Evolutionary conservation across 208 protist species (phyloP).

Genomic region (Acanthamoeba culbertsoni): DNA sequence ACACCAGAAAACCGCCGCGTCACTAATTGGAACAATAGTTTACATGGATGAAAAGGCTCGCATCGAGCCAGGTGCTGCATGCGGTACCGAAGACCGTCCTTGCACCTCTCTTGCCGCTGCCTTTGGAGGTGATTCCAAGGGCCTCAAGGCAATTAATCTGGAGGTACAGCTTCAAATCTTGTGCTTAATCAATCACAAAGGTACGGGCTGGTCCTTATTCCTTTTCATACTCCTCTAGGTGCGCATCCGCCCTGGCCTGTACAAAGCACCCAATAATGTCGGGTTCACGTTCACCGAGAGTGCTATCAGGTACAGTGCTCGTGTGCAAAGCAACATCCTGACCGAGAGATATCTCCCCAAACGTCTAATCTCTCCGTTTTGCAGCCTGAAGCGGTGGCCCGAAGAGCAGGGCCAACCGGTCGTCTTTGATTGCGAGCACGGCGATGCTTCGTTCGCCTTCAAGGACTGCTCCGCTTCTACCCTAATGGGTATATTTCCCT

Average conservation of each 20-base stretch:
- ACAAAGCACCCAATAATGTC: neutral
- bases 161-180: neutral
- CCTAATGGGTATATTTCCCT: neutral
- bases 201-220: neutral
- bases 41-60: neutral
- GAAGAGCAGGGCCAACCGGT: neutral
- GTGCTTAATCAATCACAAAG: neutral
- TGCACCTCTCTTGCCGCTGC: neutral
- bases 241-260: neutral
- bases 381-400: constrained; percentile 26
- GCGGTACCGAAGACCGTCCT: neutral
- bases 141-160: neutral
- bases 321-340: no score
- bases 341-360: no score
- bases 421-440: constrained; percentile 22
- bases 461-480: neutral
- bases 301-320: neutral
- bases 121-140: neutral
- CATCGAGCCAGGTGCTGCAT: neutral
- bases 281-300: constrained; percentile 18
- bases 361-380: neutral
- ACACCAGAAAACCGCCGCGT: no score
- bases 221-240: neutral
- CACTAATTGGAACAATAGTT: no score
- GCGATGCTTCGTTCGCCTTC: neutral